Evolutionary conservation across 1,284 basidiomycete genomes (phyloP).

Genomic region (Ceratobasidium theobromae): DNA sequence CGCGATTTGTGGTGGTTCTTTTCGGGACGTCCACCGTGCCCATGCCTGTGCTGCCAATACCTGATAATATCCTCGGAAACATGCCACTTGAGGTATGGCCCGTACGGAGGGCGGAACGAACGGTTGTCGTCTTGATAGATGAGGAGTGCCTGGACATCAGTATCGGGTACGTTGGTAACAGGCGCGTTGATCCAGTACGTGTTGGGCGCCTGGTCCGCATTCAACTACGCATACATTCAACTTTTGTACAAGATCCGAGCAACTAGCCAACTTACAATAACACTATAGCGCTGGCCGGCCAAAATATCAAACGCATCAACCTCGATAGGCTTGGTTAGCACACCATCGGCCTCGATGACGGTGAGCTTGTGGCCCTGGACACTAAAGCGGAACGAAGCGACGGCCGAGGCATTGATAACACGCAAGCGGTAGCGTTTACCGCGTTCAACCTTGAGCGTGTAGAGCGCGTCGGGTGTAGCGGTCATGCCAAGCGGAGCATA

Average conservation of each 20-base stretch:
- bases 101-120: not conserved
- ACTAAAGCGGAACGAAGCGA: slow-evolving; percentile 40
- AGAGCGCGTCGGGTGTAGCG: slow-evolving; percentile 12
- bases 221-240: slow-evolving; percentile 39
- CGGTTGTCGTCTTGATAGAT: not conserved
- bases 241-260: not conserved
- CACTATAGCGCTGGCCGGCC: slow-evolving; percentile 47
- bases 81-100: not conserved
- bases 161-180: slow-evolving; percentile 37
- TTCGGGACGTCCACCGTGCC: not conserved
- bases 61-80: not conserved
- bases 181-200: slow-evolving; percentile 50
- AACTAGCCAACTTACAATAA: slow-evolving; percentile 41
- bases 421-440: slow-evolving; percentile 58
- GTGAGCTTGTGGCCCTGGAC: slow-evolving; percentile 47
- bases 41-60: slow-evolving; percentile 3
- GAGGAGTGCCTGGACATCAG: slow-evolving; percentile 9
- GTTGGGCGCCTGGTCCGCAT: slow-evolving; percentile 45
- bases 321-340: slow-evolving; percentile 41
- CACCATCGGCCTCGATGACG: slow-evolving; percentile 46
- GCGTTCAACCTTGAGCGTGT: slow-evolving; percentile 42
- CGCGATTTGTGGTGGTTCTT: not conserved
- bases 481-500: slow-evolving; percentile 15
- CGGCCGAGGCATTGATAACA: slow-evolving; percentile 37
- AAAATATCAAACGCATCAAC: slow-evolving; percentile 47